Conservation (phyloP, 805 yeast genomes). For the Ogataea wickerhamii region DNA sequence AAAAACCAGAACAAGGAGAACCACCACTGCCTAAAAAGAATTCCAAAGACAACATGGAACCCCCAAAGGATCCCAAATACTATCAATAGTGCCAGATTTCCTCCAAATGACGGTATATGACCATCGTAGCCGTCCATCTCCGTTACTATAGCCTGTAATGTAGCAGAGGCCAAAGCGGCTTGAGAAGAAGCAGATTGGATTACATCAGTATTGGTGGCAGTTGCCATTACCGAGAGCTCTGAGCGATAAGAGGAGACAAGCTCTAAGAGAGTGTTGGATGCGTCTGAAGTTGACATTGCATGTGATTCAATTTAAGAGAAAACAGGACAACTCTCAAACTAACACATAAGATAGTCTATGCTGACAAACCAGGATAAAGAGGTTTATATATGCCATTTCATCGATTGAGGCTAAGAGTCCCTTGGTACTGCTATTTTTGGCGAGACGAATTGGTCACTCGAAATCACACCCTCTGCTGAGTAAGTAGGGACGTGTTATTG, state of each 20-base stretch:
- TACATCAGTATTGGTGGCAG: slow-evolving; percentile 20
- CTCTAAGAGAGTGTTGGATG: neutral
- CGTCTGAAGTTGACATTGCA: slow-evolving; percentile 14
- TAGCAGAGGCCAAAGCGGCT: slow-evolving; percentile 23
- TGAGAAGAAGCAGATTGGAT: slow-evolving; percentile 15
- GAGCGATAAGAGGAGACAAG: neutral
- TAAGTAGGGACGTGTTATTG: no score
- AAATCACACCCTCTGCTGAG: no score
- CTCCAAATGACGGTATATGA: slow-evolving; percentile 47
- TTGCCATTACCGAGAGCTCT: slow-evolving; percentile 20
- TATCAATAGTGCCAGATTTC: slow-evolving; percentile 52
- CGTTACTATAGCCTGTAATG: slow-evolving; percentile 14
- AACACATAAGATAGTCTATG: no score
- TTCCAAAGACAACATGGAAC: slow-evolving; percentile 39
- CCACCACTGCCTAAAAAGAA: slow-evolving; percentile 56
- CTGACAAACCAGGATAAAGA: no score
- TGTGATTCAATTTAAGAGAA: no score
- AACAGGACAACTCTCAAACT: no score
- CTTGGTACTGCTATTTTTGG: no score
- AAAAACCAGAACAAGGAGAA: slow-evolving; percentile 52
- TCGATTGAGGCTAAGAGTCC: no score
- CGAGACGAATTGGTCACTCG: no score
- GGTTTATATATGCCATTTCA: no score
- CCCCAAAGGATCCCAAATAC: slow-evolving; percentile 30
- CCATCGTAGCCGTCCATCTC: slow-evolving; percentile 34